Conservation (phyloP, 2,329 filamentous ascomycete genomes). For the Arthrobotrys conoides region DNA sequence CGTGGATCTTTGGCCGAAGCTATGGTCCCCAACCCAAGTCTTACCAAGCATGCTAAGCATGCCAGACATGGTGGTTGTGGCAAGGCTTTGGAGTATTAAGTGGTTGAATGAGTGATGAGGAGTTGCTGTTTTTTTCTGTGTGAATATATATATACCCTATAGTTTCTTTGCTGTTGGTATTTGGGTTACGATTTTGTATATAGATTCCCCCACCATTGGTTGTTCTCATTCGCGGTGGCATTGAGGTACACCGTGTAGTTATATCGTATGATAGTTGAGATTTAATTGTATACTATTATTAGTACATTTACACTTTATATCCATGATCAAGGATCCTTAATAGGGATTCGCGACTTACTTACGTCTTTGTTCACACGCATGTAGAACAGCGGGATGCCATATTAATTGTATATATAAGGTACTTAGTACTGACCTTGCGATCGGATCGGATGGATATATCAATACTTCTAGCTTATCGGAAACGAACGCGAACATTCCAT, state of each 20-base stretch:
- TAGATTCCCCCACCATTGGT: constrained; percentile 37
- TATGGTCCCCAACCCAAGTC: constrained; percentile 52
- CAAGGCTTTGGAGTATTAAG: constrained; percentile 34
- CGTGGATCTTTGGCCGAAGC: constrained; percentile 14
- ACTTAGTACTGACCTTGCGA: not conserved
- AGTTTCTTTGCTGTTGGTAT: constrained; percentile 6
- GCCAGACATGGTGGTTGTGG: constrained; percentile 43
- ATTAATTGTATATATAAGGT: constrained; percentile 1
- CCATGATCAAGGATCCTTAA: not conserved
- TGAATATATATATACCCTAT: constrained; percentile 27
- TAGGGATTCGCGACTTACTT: not conserved
- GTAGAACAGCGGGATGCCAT: not conserved
- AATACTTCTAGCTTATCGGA: no score
- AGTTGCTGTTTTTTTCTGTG: constrained; percentile 19
- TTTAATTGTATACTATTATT: constrained; percentile 10
- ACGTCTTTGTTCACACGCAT: not conserved
- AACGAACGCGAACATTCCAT: no score
- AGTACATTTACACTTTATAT: not conserved
- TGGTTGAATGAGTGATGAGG: not conserved
- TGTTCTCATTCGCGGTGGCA: not conserved
- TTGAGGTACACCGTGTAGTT: not conserved
- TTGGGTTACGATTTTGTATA: constrained; percentile 19
- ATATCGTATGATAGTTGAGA: constrained; percentile 9
- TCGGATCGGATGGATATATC: not conserved
- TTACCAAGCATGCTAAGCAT: constrained; percentile 52